A percentile compares a stretch with the other conserved stretches of the same genome.
Conservation (phyloP, 2,329 filamentous ascomycete genomes). For the Penicillium digitatum region DNA sequence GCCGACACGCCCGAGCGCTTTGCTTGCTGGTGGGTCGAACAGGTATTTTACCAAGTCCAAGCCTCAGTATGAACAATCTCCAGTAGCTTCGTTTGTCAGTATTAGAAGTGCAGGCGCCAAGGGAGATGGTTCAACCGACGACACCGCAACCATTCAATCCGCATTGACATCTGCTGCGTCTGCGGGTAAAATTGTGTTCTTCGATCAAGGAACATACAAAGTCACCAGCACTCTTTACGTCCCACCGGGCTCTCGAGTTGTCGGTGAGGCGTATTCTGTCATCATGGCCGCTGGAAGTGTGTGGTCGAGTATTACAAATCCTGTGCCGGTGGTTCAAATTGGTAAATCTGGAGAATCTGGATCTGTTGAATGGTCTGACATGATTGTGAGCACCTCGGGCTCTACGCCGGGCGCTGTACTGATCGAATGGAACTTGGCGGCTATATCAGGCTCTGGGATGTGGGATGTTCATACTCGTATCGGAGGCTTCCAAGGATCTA, state of each 20-base stretch:
- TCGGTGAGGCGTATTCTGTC: constrained; percentile 54
- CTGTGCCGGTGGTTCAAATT: constrained; percentile 64
- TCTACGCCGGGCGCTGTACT: constrained; percentile 64
- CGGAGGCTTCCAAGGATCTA: constrained; percentile 50
- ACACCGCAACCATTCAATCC: constrained; percentile 57
- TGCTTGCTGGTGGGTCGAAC: constrained; percentile 42
- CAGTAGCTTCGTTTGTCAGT: constrained; percentile 42
- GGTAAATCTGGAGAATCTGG: constrained; percentile 62
- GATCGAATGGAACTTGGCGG: constrained; percentile 67
- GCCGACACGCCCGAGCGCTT: constrained; percentile 41
- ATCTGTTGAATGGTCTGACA: constrained; percentile 66
- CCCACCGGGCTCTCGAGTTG: constrained; percentile 49
- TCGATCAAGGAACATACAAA: constrained; percentile 55
- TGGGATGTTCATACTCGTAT: constrained; percentile 55
- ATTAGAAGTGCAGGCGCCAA: constrained; percentile 43
- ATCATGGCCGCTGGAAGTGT: constrained; percentile 56
- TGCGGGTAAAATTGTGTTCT: constrained; percentile 51
- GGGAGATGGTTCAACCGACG: constrained; percentile 57
- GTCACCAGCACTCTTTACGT: constrained; percentile 47
- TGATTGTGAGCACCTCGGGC: constrained; percentile 66
- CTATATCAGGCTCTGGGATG: constrained; percentile 49
- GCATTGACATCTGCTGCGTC: constrained; percentile 52
- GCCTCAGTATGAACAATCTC: constrained; percentile 50
- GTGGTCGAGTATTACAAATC: constrained; percentile 56
- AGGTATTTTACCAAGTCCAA: constrained; percentile 50